These are phyloP conservation scores for Globisporangium megalacanthum DNA, from an alignment of 352 stramenopile species.

Conservation along the genomic window DNA sequence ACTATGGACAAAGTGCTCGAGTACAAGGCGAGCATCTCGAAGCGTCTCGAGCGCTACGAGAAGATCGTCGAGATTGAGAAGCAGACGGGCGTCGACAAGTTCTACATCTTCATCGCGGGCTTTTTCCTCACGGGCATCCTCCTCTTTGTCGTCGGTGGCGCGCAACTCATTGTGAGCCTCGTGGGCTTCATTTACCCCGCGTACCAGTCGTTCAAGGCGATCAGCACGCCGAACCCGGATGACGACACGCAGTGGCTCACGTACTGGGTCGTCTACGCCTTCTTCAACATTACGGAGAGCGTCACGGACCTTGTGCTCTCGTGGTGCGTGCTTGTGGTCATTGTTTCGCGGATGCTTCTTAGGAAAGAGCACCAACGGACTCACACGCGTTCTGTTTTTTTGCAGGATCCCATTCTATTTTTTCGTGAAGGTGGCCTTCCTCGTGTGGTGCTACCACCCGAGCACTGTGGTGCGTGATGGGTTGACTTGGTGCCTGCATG, in stretches of 20 bases:
- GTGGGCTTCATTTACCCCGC: slow-evolving; percentile 87
- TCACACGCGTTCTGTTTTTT: neutral
- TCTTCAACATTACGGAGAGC: slow-evolving; percentile 95
- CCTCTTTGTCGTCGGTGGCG: slow-evolving; percentile 75
- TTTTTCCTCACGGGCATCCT: slow-evolving; percentile 47
- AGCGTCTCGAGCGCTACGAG: slow-evolving; percentile 75
- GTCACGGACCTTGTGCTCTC: slow-evolving; percentile 77
- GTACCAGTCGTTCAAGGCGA: slow-evolving; percentile 88
- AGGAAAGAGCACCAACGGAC: neutral
- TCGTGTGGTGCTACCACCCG: slow-evolving; percentile 83
- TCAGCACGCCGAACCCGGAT: slow-evolving; percentile 58
- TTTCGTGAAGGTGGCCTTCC: slow-evolving; percentile 83
- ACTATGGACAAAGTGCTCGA: slow-evolving; percentile 77
- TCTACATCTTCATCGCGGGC: slow-evolving; percentile 72
- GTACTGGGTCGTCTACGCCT: slow-evolving; percentile 94
- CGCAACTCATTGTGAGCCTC: slow-evolving; percentile 72
- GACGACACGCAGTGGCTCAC: slow-evolving; percentile 89
- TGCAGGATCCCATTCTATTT: slow-evolving; percentile 83
- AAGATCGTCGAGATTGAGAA: slow-evolving; percentile 83
- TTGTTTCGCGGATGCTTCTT: neutral
- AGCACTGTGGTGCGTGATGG: slow-evolving; percentile 41
- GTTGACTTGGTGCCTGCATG: neutral
- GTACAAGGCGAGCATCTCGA: slow-evolving; percentile 82
- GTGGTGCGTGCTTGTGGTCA: slow-evolving; percentile 32
- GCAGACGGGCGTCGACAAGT: slow-evolving; percentile 84